Evolutionary conservation across 257 asterid genomes (phyloP), one percentile per base, ranked within the genome.

Genomic region (Coffea eugenioides): DNA sequence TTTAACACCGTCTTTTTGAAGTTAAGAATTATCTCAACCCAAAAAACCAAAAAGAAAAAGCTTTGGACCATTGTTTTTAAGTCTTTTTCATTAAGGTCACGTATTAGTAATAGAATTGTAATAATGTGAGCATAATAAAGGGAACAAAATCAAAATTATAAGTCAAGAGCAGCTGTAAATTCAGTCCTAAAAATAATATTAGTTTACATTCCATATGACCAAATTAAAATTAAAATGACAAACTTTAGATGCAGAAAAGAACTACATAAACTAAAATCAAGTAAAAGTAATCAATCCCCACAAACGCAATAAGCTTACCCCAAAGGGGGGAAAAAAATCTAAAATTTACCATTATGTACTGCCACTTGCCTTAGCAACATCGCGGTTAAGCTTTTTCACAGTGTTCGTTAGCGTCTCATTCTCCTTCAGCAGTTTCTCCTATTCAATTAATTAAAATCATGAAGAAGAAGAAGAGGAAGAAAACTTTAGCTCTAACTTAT

Each of bases 321-420:
- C 3, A 39, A 39, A 39, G 43, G 43, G 43, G 5, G 3, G 3
- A 39, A 39, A 39, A 39, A 39, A 39, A 0, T 69, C 15, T 65
- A 54, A 76, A 25, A 48, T 48, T 46, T 31, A 70, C 43, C 20
- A 52, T 54, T 46, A 31, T 56, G 39, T 4, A 70, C 31, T 27
- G 75, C 51, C 6, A 73, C 39, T 65, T 81, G 83, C 88, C 89
- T 88, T 84, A 23, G 87, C 72, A 64, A 88, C 88, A 62, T 88
- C 89, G 43, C 91, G 91, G 65, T 84, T 84, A 39, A 88, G 89
- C 84, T 86, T 88, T 84, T 71, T 88, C 41, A 88, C 91, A 36
- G 88, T 76, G 75, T 72, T 79, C 10, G 83, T 46, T 81, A 88
- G 64, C 62, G 81, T 8, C 39, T 72, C 87, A 46, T 88, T 88